These are phyloP conservation scores for Strobilomyces confusus DNA, from an alignment of 768 basidiomycete genomes.

Conservation along the genomic window DNA sequence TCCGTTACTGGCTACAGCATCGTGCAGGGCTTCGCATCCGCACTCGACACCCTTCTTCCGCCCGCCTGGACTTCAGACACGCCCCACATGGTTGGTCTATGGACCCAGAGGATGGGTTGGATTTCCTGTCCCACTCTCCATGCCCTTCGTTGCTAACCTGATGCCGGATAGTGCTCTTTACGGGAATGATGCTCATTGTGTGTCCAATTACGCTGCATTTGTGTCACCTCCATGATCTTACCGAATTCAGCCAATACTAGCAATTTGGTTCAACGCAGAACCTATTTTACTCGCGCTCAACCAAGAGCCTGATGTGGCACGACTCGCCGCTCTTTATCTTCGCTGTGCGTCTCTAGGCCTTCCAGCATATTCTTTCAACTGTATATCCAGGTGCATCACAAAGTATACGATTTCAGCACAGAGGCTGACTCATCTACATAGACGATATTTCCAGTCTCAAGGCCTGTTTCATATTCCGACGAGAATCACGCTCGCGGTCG, in stretches of 20 bases:
- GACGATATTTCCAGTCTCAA: constrained; percentile 28
- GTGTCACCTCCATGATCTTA: background rate
- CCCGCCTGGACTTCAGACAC: constrained; percentile 90
- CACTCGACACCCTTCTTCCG: constrained; percentile 91
- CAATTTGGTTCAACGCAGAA: constrained; percentile 85
- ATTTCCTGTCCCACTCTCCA: constrained; percentile 3
- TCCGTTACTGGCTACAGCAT: constrained; percentile 58
- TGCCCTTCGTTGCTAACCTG: constrained; percentile 4
- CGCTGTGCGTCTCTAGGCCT: constrained; percentile 74
- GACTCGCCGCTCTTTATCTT: constrained; percentile 72
- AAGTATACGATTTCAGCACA: background rate
- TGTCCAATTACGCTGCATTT: constrained; percentile 20
- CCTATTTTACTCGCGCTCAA: constrained; percentile 65
- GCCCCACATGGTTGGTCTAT: constrained; percentile 58
- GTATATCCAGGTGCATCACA: constrained; percentile 44
- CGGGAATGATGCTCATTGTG: constrained; percentile 56
- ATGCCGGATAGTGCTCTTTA: constrained; percentile 52
- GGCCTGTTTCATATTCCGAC: constrained; percentile 78
- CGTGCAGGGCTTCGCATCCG: constrained; percentile 78
- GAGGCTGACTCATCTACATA: constrained; percentile 7
- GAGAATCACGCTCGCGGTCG: constrained; percentile 73
- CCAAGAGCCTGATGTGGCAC: constrained; percentile 25
- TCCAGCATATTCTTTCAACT: constrained; percentile 65
- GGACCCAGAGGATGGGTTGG: constrained; percentile 61
- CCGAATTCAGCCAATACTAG: constrained; percentile 44